These are phyloP conservation scores for Aspergillus egyptiacus DNA, from an alignment of 495 filamentous ascomycete species.

Conservation along the genomic window DNA sequence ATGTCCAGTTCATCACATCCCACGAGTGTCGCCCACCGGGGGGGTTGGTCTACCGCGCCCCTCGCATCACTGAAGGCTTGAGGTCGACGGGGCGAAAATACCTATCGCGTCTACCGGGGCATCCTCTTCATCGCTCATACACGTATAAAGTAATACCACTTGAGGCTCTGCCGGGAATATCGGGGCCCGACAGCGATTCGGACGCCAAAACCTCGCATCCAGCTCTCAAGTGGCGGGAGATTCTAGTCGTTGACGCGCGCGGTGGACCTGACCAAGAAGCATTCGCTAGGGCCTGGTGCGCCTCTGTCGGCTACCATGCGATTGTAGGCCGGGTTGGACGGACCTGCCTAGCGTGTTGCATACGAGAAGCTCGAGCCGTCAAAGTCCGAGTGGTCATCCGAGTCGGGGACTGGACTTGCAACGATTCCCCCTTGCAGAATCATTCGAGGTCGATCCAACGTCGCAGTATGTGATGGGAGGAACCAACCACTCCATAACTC, in stretches of 20 bases:
- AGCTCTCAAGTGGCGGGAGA: constrained; percentile 31
- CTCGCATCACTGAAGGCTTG: constrained; percentile 39
- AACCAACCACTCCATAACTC: too few species aligned
- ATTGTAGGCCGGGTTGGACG: constrained; percentile 58
- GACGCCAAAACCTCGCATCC: background rate
- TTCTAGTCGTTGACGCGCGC: constrained; percentile 46
- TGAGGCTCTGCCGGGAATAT: constrained; percentile 38
- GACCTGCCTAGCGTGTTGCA: constrained; percentile 61
- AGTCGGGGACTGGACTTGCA: constrained; percentile 34
- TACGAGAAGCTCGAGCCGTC: constrained; percentile 63
- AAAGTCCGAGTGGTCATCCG: constrained; percentile 60
- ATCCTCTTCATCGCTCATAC: constrained; percentile 59
- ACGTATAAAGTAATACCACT: constrained; percentile 52
- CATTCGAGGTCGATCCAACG: background rate
- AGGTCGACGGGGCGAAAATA: constrained; percentile 6
- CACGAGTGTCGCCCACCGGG: constrained; percentile 57
- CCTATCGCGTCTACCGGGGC: constrained; percentile 42
- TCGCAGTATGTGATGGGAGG: background rate
- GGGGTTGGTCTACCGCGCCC: constrained; percentile 26
- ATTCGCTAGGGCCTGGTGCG: constrained; percentile 62
- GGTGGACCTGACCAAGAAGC: constrained; percentile 54
- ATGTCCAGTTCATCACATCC: constrained; percentile 60
- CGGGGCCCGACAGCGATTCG: constrained; percentile 3
- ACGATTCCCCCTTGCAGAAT: constrained; percentile 2
- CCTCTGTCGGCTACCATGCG: constrained; percentile 61